Base-by-base conservation (phyloP, 495 filamentous ascomycete species). In the Poronia punctata region DNA sequence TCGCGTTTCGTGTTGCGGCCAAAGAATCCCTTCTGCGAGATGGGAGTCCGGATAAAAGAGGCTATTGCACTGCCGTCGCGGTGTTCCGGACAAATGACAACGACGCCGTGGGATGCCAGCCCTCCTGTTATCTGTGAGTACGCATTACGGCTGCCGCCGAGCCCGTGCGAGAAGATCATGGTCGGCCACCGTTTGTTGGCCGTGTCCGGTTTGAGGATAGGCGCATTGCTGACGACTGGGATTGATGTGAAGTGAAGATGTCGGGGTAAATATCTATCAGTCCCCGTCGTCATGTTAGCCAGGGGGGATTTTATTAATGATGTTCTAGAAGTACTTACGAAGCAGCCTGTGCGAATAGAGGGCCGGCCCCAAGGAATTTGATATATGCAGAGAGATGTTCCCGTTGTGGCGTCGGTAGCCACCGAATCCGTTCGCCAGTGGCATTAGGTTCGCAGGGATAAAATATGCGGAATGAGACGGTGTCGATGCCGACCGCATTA, bases 151-250 rank as follows among this genome's bases (percentile, higher is more conserved):
- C 72, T 78, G 12, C 85, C 85, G 3, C 81, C 86, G 2, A 89
- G 67, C 3, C 85, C 85, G 53, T 90, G 85, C 7, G 83, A 87
- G 61, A 90, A 88, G 22, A 90, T 67, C 64, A 83, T 75, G 0
- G 84, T 83, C 1, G 85, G 85, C 78, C 84, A 86, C 65, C 75
- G 62, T 15, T 57, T 49, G 35, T 62, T 44, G 4, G 59, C 43
- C 30, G 46, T 53, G 18, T 60, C 49, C 5, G 55, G 52, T 8
- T 50, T 24, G 17, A 59, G 58, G 2, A 68, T 35, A 1, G 53
- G 41, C 41, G 68, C 61, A 48, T 67, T 62, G 57, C 74, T 58
- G 51, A 65, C 37, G 47, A 65, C 61, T 43, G 66, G 55, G 56
- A 70, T 79, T 1, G 77, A 70, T 34, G 80, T 79, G 56, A 79